Evolutionary conservation across 345 rosid genomes (phyloP).

Genomic region (Brassica nigra): DNA sequence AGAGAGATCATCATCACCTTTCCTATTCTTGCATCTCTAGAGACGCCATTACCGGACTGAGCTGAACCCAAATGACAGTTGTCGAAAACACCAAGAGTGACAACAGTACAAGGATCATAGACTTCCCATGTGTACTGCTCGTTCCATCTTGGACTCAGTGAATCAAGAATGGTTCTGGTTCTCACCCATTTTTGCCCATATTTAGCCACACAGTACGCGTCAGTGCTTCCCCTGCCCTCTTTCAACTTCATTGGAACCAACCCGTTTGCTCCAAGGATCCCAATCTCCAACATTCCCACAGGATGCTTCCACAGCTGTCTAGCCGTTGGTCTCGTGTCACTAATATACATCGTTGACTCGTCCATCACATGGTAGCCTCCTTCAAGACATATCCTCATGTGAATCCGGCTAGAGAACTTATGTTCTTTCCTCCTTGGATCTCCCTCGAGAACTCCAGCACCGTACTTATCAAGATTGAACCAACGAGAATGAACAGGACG

Average conservation of each 20-base stretch:
- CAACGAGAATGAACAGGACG: slow-evolving; percentile 79
- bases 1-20: slow-evolving; percentile 49
- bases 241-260: slow-evolving; percentile 83
- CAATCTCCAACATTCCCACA: slow-evolving; percentile 73
- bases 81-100: slow-evolving; percentile 76
- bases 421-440: slow-evolving; percentile 75
- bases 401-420: slow-evolving; percentile 78
- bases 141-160: slow-evolving; percentile 67
- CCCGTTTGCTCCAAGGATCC: slow-evolving; percentile 67
- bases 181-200: slow-evolving; percentile 92
- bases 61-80: slow-evolving; percentile 63
- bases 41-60: slow-evolving; percentile 34
- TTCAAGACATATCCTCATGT: slow-evolving; percentile 78
- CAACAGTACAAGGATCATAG: slow-evolving; percentile 83
- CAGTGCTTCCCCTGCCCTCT: slow-evolving; percentile 65
- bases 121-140: slow-evolving; percentile 96
- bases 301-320: slow-evolving; percentile 87
- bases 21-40: slow-evolving; percentile 71
- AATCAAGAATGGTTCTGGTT: slow-evolving; percentile 64
- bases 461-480: slow-evolving; percentile 83
- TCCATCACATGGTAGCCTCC: slow-evolving; percentile 96
- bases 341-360: slow-evolving; percentile 82
- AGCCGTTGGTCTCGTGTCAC: slow-evolving; percentile 87
- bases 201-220: slow-evolving; percentile 80
- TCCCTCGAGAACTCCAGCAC: slow-evolving; percentile 69